Conservation (phyloP, 257 asterid species). For the Capsicum baccatum region DNA sequence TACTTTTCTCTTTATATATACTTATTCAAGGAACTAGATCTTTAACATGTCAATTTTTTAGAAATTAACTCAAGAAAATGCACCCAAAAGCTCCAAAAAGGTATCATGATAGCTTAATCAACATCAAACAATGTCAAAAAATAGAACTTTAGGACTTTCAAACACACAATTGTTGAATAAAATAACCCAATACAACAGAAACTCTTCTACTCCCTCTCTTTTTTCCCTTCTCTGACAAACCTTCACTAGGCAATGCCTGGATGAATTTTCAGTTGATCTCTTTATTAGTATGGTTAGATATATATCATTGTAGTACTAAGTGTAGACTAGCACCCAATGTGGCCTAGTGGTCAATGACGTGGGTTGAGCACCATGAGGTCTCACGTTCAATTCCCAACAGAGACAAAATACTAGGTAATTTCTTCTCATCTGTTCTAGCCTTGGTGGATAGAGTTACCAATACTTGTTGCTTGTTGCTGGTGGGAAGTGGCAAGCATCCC, state of each 20-base stretch:
- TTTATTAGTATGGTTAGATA: background rate
- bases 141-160: background rate
- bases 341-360: background rate
- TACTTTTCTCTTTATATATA: constrained; percentile 14
- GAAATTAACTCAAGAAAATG: constrained; percentile 21
- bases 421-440: background rate
- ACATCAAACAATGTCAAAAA: background rate
- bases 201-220: background rate
- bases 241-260: background rate
- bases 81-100: background rate
- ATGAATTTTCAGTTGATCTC: background rate
- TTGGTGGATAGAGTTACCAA: background rate
- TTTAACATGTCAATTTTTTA: background rate
- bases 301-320: background rate
- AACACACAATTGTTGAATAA: background rate
- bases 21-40: constrained; percentile 13
- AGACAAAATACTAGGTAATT: background rate
- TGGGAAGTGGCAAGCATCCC: no score
- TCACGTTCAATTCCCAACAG: no score
- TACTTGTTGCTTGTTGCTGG: no score
- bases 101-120: background rate
- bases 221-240: constrained; percentile 2
- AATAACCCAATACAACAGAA: constrained; percentile 6
- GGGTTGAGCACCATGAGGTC: background rate
- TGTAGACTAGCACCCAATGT: background rate